phyloP scores from a whole-genome alignment of 768 basidiomycete species.

The Lactarius tabidus region DNA sequence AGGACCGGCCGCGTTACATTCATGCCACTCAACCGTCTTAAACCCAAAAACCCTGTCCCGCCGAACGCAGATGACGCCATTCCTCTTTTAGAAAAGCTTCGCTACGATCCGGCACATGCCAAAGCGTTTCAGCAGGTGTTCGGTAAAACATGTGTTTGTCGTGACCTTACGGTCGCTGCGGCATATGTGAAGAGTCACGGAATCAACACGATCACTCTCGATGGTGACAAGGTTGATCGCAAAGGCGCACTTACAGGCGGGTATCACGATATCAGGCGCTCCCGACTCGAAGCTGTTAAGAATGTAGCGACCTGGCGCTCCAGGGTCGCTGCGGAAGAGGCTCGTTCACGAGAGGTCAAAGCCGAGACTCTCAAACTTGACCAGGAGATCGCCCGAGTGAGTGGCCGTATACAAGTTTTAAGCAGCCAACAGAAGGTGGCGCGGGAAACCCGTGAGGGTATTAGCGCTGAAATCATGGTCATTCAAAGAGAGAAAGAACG shows the following conservation, averaged over 20 bases:
- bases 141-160: constrained; percentile 94
- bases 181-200: constrained; percentile 93
- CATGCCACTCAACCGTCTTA: constrained; percentile 95
- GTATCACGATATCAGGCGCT: constrained; percentile 87
- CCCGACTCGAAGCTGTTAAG: constrained; percentile 84
- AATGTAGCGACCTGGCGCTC: constrained; percentile 69
- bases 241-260: constrained; percentile 96
- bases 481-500: constrained; percentile 69
- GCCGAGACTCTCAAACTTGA: constrained; percentile 64
- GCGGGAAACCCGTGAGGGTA: constrained; percentile 59
- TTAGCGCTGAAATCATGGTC: constrained; percentile 56
- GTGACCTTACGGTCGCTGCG: constrained; percentile 86
- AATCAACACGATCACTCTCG: constrained; percentile 95
- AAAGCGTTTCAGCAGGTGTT: constrained; percentile 97
- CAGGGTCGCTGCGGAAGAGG: constrained; percentile 63
- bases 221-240: constrained; percentile 95
- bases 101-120: constrained; percentile 61
- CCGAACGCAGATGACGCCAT: constrained; percentile 76
- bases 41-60: constrained; percentile 61
- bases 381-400: constrained; percentile 76
- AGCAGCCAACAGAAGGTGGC: constrained; percentile 69
- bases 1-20: constrained; percentile 95
- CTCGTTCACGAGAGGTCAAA: constrained; percentile 70
- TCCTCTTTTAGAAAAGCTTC: constrained; percentile 78
- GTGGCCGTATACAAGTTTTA: constrained; percentile 68